phyloP scores from a whole-genome alignment of 2,329 filamentous ascomycete species.

The Aspergillus sp. region DNA sequence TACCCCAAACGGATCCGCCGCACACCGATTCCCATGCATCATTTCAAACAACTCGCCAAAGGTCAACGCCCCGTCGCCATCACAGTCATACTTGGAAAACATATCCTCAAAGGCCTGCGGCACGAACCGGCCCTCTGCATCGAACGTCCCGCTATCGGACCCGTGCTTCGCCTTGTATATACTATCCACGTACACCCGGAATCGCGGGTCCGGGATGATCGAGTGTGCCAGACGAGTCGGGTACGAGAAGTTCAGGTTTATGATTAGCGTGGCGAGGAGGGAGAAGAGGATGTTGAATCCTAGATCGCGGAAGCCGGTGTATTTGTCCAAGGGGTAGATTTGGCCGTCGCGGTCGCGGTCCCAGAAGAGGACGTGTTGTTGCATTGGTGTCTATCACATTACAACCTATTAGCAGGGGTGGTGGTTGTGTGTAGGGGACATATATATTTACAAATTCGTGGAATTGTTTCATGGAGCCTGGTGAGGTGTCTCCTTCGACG shows the following conservation, averaged over 20 bases:
- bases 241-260: conserved; percentile 47
- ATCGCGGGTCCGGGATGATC: conserved; percentile 38
- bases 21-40: conserved; percentile 43
- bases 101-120: conserved; percentile 51
- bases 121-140: conserved; percentile 47
- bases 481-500: conserved; percentile 3
- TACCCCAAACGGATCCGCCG: conserved; percentile 45
- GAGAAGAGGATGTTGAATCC: conserved; percentile 45
- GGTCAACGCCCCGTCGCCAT: conserved; percentile 40
- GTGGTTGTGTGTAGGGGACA: no score
- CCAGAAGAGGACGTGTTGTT: conserved; percentile 46
- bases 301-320: conserved; percentile 39
- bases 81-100: conserved; percentile 47
- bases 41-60: conserved; percentile 38
- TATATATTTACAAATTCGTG: conserved; percentile 3
- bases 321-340: conserved; percentile 43
- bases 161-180: conserved; percentile 44
- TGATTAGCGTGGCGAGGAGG: conserved; percentile 39
- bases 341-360: conserved; percentile 43
- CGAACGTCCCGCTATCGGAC: conserved; percentile 42
- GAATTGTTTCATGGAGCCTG: conserved; percentile 3
- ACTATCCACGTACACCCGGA: conserved; percentile 38
- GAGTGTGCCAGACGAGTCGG: conserved; percentile 41
- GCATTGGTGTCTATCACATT: conserved; percentile 32
- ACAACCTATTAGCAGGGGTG: no score